Base-by-base conservation (phyloP, 768 basidiomycete genomes). In the Boletus pseudopeckii region DNA sequence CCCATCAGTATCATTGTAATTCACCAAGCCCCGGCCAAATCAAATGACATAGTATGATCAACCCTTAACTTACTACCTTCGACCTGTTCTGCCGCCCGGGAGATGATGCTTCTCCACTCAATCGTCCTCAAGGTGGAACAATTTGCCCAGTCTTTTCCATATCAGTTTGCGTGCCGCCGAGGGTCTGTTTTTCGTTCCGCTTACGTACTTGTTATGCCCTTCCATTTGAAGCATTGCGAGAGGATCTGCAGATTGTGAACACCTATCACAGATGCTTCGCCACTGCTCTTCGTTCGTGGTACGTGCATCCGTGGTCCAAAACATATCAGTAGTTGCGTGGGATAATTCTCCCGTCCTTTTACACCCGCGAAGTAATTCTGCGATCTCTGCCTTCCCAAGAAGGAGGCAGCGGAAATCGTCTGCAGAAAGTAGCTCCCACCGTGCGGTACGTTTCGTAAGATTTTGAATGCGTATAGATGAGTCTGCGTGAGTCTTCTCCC, bases 341-440 rank as follows among this genome's bases (percentile, higher is more conserved):
- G 1, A 26, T 26, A 26, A 7, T 6, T 24, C 39, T 22, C 5
- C 22, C 13, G 11, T 0, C 5, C 38, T 8, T 3, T 38, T 9
- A 22, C 1, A 30, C 17, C 33, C 26, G 2, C 33, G 43, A 34
- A 60, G n/a, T 7, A 38, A 10, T 1, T 30, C 13, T 18, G 33
- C 13, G 0, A 55, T 7, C 8, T 52, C 50, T 9, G 50, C 57
- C 53, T 53, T 63, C 11, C 55, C 62, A 17, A 49, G 38, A 15
- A 56, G 38, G 24, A 69, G 55, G 32, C 59, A 50, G 17, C 34
- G 53, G 32, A 64, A 44, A 52, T 66, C 68, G 7, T 50, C 38
- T 3, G 48, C 50, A 8, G 55, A 49, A 14, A 68, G 62, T 7
- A 64, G 39, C 22, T 28, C 45, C 70, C 70, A 71, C 15, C 57